These are phyloP conservation scores for Fusarium acutatum DNA, from an alignment of 2,329 filamentous ascomycete genomes.

Conservation along the genomic window DNA sequence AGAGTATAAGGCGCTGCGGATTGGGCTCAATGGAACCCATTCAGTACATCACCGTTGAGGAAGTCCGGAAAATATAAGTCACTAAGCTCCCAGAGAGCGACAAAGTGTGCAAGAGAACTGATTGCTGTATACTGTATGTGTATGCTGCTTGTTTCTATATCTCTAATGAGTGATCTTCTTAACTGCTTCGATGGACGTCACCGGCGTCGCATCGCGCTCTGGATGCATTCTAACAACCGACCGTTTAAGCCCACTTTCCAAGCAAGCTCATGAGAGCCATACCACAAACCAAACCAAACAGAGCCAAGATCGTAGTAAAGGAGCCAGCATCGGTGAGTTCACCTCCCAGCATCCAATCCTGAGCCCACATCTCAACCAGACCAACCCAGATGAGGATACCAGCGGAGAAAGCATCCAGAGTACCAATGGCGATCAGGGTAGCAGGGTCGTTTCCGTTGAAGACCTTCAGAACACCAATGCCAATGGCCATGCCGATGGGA, in stretches of 20 bases:
- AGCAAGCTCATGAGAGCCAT: conserved; percentile 76
- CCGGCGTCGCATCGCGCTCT: not conserved
- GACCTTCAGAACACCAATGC: conserved; percentile 71
- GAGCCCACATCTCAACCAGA: conserved; percentile 80
- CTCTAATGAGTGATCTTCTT: not conserved
- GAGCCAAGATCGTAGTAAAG: conserved; percentile 57
- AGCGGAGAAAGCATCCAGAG: conserved; percentile 76
- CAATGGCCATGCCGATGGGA: conserved; percentile 81
- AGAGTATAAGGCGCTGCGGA: not conserved
- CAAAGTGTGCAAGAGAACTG: not conserved
- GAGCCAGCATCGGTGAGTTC: conserved; percentile 63
- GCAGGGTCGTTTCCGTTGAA: conserved; percentile 78
- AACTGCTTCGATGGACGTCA: not conserved
- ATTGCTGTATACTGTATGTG: not conserved
- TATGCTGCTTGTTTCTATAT: not conserved
- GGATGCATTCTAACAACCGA: not conserved
- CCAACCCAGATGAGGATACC: conserved; percentile 82
- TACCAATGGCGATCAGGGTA: conserved; percentile 76
- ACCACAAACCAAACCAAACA: conserved; percentile 65
- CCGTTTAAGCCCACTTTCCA: conserved; percentile 74
- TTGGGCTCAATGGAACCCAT: not conserved
- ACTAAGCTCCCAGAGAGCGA: not conserved
- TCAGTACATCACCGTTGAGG: not conserved
- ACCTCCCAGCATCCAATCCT: conserved; percentile 71
- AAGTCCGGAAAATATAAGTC: not conserved